Evolutionary conservation across 805 yeast genomes (phyloP), one percentile per base, ranked within the genome.

Genomic region (Nakazawaea ambrosiae): DNA sequence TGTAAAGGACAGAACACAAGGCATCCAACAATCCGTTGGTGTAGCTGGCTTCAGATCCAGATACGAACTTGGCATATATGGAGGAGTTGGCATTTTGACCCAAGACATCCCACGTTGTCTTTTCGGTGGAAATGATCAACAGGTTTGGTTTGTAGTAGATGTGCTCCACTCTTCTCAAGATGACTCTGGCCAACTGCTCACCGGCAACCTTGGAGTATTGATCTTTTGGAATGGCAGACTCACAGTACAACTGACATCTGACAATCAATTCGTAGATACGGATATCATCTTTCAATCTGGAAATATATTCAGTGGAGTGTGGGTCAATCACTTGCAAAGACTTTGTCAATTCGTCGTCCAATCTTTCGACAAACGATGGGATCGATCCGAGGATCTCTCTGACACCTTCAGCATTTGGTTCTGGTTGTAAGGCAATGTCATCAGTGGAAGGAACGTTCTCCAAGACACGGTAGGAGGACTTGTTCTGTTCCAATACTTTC

Each of bases 261-360:
- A 92, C 73, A 45, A 92, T 71, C 55, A 86, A 68, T 39, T 70
- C 68, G 66, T 88, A 90, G 39, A 92, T 69, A 27, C 63, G 63
- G 45, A 78, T 70, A 65, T 92, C 98, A 60, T 89, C 96, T 60
- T 81, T 81, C 55, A 92, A 73, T 59, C 97, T 78, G 48, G 81
- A 84, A 48, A 92, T 74, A 61, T 90, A 92, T 61, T 92, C 98
- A 41, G 86, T 80, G 18, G 97, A 83, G 58, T 92, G 97, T 31
- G 97, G 96, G 60, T 92, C 97, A 52, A 87, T 80, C 48, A 76
- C 76, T 57, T 89, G 88, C 51, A 92, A 72, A 33, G 95, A 86
- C 49, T 81, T 78, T 45, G 84, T 83, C 53, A 89, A 81, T 66
- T 92, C 99, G 54, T 90, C 97, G 56, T 88, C 96, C 45, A 92